phyloP scores from a whole-genome alignment of 257 asterid species.

The Solanum arcanum region DNA sequence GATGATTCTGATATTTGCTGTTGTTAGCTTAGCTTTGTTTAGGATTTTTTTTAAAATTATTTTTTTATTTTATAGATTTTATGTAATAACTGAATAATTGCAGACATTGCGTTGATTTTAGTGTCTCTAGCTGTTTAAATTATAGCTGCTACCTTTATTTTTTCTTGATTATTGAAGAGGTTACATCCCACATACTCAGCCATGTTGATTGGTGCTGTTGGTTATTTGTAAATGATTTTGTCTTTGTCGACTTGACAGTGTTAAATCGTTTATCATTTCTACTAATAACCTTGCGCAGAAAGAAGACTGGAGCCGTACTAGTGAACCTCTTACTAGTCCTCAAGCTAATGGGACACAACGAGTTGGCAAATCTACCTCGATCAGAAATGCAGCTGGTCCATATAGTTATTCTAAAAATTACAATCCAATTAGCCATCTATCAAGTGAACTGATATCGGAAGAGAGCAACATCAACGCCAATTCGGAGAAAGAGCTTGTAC shows the following conservation, averaged over 20 bases:
- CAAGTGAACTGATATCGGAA: conserved; percentile 32
- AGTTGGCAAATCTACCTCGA: conserved; percentile 14
- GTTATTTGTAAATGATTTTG: background rate
- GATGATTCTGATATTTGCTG: background rate
- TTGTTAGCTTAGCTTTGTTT: background rate
- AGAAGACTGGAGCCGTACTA: conserved; percentile 9
- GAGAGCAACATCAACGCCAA: conserved; percentile 66
- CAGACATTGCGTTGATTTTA: background rate
- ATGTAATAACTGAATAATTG: background rate
- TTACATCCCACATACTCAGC: background rate
- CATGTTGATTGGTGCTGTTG: background rate
- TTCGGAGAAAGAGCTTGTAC: conserved; percentile 94
- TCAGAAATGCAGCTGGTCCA: conserved; percentile 14
- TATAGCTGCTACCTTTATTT: background rate
- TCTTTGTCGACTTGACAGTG: background rate
- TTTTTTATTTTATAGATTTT: background rate
- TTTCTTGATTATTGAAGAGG: background rate
- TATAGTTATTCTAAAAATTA: conserved; percentile 44
- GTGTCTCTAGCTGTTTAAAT: background rate
- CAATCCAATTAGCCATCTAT: conserved; percentile 45
- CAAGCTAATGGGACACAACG: conserved; percentile 21
- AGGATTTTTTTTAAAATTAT: background rate
- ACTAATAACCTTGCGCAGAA: conserved; percentile 31
- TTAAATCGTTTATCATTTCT: background rate
- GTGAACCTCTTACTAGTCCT: conserved; percentile 19